These are phyloP conservation scores for Aulographum hederae DNA, from an alignment of 2,329 filamentous ascomycete genomes.

Conservation along the genomic window DNA sequence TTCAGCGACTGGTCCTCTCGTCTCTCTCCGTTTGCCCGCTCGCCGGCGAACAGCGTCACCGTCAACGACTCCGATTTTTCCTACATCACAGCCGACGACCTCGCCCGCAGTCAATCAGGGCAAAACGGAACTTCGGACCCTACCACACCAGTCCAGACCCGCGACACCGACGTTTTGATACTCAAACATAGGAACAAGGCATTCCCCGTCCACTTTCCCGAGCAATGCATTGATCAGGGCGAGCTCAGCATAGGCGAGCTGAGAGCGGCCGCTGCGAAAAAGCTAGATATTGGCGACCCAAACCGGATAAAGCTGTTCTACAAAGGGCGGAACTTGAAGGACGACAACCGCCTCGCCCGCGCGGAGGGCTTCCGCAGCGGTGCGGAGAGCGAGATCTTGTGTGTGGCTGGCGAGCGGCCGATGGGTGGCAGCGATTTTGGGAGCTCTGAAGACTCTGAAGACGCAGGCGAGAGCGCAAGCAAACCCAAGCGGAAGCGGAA, in stretches of 20 bases:
- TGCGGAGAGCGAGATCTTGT: slow-evolving; percentile 42
- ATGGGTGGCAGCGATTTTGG: slow-evolving; percentile 9
- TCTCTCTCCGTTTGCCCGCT: neutral
- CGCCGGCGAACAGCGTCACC: neutral
- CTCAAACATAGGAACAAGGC: slow-evolving; percentile 49
- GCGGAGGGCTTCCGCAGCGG: slow-evolving; percentile 40
- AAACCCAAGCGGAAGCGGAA: slow-evolving; percentile 13
- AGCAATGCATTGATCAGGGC: slow-evolving; percentile 57
- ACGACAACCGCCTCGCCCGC: slow-evolving; percentile 37
- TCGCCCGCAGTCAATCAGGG: no score
- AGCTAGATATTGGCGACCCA: slow-evolving; percentile 42
- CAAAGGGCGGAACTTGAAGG: slow-evolving; percentile 54
- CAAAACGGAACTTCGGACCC: no score
- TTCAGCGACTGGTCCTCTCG: neutral
- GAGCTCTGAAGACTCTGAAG: slow-evolving; percentile 14
- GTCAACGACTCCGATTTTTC: neutral
- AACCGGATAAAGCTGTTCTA: slow-evolving; percentile 49
- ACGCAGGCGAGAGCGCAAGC: slow-evolving; percentile 12
- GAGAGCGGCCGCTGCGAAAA: slow-evolving; percentile 45
- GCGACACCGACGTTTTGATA: slow-evolving; percentile 48
- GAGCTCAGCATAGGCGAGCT: slow-evolving; percentile 50
- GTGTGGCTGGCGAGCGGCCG: slow-evolving; percentile 27
- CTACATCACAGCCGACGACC: neutral
- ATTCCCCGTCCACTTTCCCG: slow-evolving; percentile 55
- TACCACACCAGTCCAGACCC: no score